Evolutionary conservation across 495 filamentous ascomycete species (phyloP).

Genomic region (Aspergillus panamensis): DNA sequence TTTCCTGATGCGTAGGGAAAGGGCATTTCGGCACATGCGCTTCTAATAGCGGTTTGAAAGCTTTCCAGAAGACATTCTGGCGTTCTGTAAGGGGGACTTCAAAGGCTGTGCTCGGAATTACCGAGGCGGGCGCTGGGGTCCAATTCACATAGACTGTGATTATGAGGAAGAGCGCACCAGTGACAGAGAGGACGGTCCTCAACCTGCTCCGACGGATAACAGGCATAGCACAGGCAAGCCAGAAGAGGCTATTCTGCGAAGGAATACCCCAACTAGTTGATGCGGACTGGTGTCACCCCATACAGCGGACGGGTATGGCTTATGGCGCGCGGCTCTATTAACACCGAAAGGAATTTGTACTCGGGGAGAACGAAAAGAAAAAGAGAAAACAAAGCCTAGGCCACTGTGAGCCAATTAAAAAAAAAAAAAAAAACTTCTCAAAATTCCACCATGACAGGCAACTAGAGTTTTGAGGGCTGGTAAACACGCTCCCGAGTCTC

Average conservation of each 20-base stretch:
- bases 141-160: constrained; percentile 40
- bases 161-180: constrained; percentile 32
- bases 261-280: neutral
- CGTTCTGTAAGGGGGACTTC: constrained; percentile 37
- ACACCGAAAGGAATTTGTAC: neutral
- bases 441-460: constrained; percentile 7
- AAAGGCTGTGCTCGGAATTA: constrained; percentile 38
- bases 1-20: constrained; percentile 24
- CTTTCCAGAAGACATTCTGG: constrained; percentile 42
- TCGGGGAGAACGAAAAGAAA: neutral
- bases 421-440: neutral
- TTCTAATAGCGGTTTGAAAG: constrained; percentile 34
- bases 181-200: constrained; percentile 31
- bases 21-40: constrained; percentile 32
- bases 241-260: neutral
- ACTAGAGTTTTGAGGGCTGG: neutral
- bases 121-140: constrained; percentile 38
- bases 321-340: neutral
- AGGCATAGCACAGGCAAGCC: constrained; percentile 20
- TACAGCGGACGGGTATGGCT: too few species aligned
- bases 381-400: neutral
- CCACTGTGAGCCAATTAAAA: neutral
- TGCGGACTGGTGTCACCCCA: neutral
- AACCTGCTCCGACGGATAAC: constrained; percentile 32
- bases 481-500: neutral